phyloP scores from a whole-genome alignment of 2,329 filamentous ascomycete genomes.

The Fusarium anthophilum region DNA sequence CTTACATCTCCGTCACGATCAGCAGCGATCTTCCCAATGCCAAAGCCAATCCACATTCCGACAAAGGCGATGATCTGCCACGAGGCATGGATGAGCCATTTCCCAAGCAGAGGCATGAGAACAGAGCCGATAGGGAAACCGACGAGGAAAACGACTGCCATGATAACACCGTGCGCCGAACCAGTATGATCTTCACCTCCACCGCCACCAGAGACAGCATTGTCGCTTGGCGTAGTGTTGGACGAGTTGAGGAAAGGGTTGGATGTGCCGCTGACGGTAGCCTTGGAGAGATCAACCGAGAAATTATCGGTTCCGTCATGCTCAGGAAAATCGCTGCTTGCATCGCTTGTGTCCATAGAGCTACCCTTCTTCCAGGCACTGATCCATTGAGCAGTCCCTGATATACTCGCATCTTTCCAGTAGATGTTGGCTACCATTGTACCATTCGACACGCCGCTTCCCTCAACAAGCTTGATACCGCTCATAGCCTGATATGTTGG shows the following conservation, averaged over 20 bases:
- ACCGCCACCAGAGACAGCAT: not conserved
- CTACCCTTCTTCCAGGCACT: slow-evolving; percentile 6
- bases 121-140: not conserved
- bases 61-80: not conserved
- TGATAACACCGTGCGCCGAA: not conserved
- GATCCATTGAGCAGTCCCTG: not conserved
- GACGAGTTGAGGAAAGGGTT: not conserved
- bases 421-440: not conserved
- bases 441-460: not conserved
- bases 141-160: not conserved
- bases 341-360: not conserved
- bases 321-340: not conserved
- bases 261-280: not conserved
- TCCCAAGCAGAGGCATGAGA: not conserved
- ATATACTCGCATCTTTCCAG: not conserved
- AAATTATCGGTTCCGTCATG: not conserved
- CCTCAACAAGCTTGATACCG: not conserved
- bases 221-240: not conserved
- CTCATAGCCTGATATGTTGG: not conserved
- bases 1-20: slow-evolving; percentile 2
- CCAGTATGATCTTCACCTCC: slow-evolving; percentile 2
- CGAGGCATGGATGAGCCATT: not conserved
- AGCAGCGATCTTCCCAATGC: not conserved
- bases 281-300: not conserved
- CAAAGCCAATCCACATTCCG: not conserved